phyloP scores from a whole-genome alignment of 176 grass and related monocot genomes.

The Bonia amplexicaulis region DNA sequence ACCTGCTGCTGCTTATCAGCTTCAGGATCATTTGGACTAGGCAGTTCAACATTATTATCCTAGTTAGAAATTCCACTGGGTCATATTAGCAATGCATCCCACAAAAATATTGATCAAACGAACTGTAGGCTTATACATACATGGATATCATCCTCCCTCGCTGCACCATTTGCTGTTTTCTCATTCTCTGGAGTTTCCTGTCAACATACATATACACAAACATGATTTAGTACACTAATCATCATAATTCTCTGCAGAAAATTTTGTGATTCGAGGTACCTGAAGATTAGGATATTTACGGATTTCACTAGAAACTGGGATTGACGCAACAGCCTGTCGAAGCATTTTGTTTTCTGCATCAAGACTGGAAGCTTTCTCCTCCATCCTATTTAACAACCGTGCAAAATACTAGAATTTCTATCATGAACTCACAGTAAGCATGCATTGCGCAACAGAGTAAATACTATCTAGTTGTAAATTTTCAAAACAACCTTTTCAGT shows the following conservation, averaged over 20 bases:
- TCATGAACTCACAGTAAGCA: not conserved
- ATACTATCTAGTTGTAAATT: not conserved
- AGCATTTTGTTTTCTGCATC: constrained; percentile 58
- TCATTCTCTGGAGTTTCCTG: constrained; percentile 30
- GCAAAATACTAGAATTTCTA: not conserved
- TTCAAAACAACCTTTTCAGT: constrained; percentile 28
- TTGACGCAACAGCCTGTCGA: constrained; percentile 29
- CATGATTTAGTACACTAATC: not conserved
- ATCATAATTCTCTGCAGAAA: not conserved
- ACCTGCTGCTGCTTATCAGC: constrained; percentile 52
- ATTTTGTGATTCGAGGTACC: constrained; percentile 4
- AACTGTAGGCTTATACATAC: constrained; percentile 20
- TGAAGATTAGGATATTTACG: constrained; percentile 1
- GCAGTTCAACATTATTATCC: constrained; percentile 19
- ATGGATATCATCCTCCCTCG: constrained; percentile 13
- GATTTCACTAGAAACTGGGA: constrained; percentile 2
- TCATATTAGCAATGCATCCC: constrained; percentile 9
- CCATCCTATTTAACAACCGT: constrained; percentile 32
- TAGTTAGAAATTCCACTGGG: constrained; percentile 10
- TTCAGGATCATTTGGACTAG: constrained; percentile 32
- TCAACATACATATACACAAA: not conserved
- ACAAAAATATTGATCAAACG: not conserved
- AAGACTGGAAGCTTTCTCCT: constrained; percentile 47
- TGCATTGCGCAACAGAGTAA: not conserved
- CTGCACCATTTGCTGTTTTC: constrained; percentile 31